Base-by-base conservation (phyloP, 225 moss, liverwort and hornwort genomes). In the Polytrichum formosum region DNA sequence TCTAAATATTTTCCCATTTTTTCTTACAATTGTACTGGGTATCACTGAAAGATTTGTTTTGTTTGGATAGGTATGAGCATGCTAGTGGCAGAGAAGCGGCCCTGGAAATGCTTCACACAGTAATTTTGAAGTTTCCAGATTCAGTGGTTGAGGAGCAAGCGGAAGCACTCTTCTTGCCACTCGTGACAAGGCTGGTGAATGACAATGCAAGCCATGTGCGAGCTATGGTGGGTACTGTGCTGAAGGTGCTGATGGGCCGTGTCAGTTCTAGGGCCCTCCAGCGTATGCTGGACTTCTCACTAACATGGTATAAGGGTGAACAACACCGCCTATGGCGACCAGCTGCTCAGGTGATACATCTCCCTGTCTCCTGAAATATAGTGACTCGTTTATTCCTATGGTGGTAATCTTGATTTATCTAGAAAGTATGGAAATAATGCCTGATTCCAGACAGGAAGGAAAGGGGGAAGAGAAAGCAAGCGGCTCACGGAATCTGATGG, bases 191-290 rank as follows among this genome's bases (percentile, higher is more conserved):
- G 67, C 81, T 98, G 37, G 98, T 94, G 71, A 98, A 98, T 70
- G 98, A 98, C 66, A 87, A 91, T 69, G 85, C 92, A 59, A 98
- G 89, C 80, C 91, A 98, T 74, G 88, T 98, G 30, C 90, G 98
- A 75, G 79, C 90, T 56, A 91, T 98, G 98, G 82, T 92, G 67
- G 98, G 91, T 70, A 90, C 90, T 28, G 92, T 94, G 28, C 73
- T 94, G 78, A 98, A 98, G 82, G 84, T 90, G 20, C 81, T 98
- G 31, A 92, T 98, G 91, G 77, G 76, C 71, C 91, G 82, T 60
- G 84, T 89, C 27, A 77, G 91, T 60, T 70, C 87, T 67, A 86
- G 76, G 22, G 78, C 87, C 28, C 72, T 91, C 56, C 77, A 93
- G 74, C 85, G 98, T 46, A 85, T 94, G 80, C 67, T 92, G 55